These are phyloP conservation scores for Protea cynaroides DNA, from an alignment of 164 flowering plant species.

Conservation along the genomic window DNA sequence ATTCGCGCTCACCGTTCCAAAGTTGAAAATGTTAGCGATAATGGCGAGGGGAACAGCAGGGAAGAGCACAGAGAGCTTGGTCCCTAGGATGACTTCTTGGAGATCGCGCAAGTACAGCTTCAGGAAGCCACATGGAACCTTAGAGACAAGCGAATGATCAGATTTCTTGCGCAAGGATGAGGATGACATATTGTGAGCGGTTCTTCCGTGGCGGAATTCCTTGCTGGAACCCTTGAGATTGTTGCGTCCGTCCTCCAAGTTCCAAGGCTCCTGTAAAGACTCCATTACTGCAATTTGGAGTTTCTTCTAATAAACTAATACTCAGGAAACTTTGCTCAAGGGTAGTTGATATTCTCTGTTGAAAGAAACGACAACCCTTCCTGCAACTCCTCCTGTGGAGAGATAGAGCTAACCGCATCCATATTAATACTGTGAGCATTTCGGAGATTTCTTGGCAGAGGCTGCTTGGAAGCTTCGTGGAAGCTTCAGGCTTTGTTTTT, in stretches of 20 bases:
- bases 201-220: constrained; percentile 13
- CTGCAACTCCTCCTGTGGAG: too few species aligned
- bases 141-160: constrained; percentile 25
- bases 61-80: constrained; percentile 54
- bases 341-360: too few species aligned
- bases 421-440: too few species aligned
- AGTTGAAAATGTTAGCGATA: constrained; percentile 26
- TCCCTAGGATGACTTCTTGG: constrained; percentile 49
- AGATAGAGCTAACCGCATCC: too few species aligned
- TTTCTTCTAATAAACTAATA: too few species aligned
- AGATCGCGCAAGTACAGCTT: constrained; percentile 33
- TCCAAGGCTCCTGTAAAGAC: constrained; percentile 6
- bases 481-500: too few species aligned
- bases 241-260: constrained; percentile 6
- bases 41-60: constrained; percentile 50
- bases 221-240: constrained; percentile 16
- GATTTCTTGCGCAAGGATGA: constrained; percentile 38
- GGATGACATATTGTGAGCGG: constrained; percentile 35
- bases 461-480: too few species aligned
- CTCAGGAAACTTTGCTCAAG: too few species aligned
- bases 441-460: too few species aligned
- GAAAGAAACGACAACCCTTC: too few species aligned
- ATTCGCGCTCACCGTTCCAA: constrained; percentile 48
- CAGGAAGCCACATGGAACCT: constrained; percentile 21
- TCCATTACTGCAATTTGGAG: too few species aligned